These are phyloP conservation scores for Vaccinium myrtillus DNA, from an alignment of 148 eudicot species.

Conservation along the genomic window DNA sequence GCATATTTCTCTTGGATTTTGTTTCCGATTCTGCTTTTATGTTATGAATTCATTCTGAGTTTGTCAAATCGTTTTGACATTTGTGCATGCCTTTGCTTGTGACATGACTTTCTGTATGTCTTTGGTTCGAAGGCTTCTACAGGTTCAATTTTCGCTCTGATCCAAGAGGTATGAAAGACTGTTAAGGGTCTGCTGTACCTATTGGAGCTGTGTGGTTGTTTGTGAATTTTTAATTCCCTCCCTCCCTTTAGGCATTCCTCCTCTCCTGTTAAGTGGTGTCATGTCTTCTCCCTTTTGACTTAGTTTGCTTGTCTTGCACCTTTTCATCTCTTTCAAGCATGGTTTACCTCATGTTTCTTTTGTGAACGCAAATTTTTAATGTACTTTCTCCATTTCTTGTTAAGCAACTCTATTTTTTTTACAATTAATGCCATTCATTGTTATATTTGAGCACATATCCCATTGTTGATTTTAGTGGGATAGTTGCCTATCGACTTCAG, in stretches of 20 bases:
- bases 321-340: background rate
- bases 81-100: conserved; percentile 12
- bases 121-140: conserved; percentile 17
- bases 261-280: background rate
- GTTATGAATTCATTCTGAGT: background rate
- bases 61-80: background rate
- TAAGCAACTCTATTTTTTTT: background rate
- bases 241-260: background rate
- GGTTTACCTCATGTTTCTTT: background rate
- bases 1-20: background rate
- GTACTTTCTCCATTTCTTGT: background rate
- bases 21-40: background rate
- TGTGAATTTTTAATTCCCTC: background rate
- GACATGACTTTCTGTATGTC: conserved; percentile 13
- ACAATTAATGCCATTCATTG: background rate
- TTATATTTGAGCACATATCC: background rate
- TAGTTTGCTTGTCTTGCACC: background rate
- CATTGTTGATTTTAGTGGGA: background rate
- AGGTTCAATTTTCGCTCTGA: conserved; percentile 6
- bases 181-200: background rate
- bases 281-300: background rate
- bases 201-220: background rate
- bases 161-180: conserved; percentile 7
- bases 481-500: background rate
- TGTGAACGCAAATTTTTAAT: background rate